Evolutionary conservation across 1,284 basidiomycete genomes (phyloP).

Genomic region (Pholiota adiposa): DNA sequence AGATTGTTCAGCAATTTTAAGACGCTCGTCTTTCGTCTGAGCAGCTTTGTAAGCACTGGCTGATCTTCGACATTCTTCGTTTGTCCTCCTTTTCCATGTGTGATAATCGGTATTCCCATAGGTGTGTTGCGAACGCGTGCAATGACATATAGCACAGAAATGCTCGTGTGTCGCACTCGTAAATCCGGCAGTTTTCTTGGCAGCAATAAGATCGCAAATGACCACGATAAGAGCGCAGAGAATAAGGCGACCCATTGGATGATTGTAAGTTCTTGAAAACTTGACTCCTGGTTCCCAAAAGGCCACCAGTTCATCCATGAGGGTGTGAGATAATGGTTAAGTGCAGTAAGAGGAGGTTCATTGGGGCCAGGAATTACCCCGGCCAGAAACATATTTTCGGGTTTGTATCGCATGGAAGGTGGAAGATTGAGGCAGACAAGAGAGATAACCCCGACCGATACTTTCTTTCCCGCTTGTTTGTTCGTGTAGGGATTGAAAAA

Average conservation of each 20-base stretch:
- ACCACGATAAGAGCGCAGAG: slow-evolving; percentile 27
- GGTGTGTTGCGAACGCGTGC: slow-evolving; percentile 10
- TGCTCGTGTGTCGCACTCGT: slow-evolving; percentile 8
- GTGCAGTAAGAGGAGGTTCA: slow-evolving; percentile 9
- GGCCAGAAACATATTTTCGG: slow-evolving; percentile 21
- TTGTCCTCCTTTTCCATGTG: slow-evolving; percentile 22
- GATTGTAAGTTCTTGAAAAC: slow-evolving; percentile 11
- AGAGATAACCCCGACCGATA: slow-evolving; percentile 29
- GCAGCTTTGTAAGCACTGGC: slow-evolving; percentile 4
- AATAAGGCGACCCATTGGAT: slow-evolving; percentile 1
- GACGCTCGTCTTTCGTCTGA: neutral
- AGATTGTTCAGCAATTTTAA: neutral
- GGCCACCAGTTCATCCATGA: slow-evolving; percentile 17
- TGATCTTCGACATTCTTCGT: slow-evolving; percentile 18
- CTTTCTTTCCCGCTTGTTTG: slow-evolving; percentile 26
- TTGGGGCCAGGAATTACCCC: slow-evolving; percentile 22
- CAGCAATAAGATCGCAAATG: slow-evolving; percentile 32
- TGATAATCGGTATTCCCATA: slow-evolving; percentile 17
- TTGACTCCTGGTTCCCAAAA: slow-evolving; percentile 17
- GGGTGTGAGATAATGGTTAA: slow-evolving; percentile 18
- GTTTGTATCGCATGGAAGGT: slow-evolving; percentile 29
- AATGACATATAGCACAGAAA: slow-evolving; percentile 32
- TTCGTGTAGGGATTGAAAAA: slow-evolving; percentile 33
- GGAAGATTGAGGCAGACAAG: slow-evolving; percentile 39
- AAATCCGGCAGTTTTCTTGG: slow-evolving; percentile 28